These are phyloP conservation scores for Xanthoconium purpureum DNA, from an alignment of 768 basidiomycete genomes.

Conservation along the genomic window DNA sequence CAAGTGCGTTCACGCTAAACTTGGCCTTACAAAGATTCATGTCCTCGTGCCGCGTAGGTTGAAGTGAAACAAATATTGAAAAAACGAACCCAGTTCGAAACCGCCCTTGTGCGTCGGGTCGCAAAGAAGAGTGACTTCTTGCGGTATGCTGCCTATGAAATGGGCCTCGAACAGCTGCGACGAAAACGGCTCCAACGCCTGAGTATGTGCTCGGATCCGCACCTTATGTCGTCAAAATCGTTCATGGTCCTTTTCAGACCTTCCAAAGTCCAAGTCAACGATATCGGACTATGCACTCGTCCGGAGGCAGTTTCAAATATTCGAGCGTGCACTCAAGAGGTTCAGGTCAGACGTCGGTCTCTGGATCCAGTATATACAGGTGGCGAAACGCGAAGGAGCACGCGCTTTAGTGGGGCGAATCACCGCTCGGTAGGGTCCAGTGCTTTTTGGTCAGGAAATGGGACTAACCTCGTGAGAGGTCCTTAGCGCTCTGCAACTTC, in stretches of 20 bases:
- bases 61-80: conserved; percentile 85
- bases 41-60: conserved; percentile 38
- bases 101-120: conserved; percentile 74
- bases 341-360: conserved; percentile 86
- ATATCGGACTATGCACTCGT: conserved; percentile 85
- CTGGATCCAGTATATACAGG: conserved; percentile 86
- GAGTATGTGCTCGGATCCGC: conserved; percentile 43
- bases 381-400: conserved; percentile 79
- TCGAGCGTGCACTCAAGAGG: conserved; percentile 83
- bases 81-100: conserved; percentile 81
- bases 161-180: conserved; percentile 78
- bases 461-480: conserved; percentile 4
- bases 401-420: conserved; percentile 76
- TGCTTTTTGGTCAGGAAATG: neutral
- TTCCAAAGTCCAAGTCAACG: conserved; percentile 43
- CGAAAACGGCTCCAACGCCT: conserved; percentile 70
- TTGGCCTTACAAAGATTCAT: neutral
- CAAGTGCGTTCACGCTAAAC: conserved; percentile 46
- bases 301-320: conserved; percentile 82
- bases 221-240: neutral
- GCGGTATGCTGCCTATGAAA: conserved; percentile 90
- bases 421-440: conserved; percentile 63
- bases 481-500: conserved; percentile 78
- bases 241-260: conserved; percentile 22
- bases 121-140: conserved; percentile 86